Base-by-base conservation (phyloP, 225 moss, liverwort and hornwort genomes). In the Sphagnum contortum region DNA sequence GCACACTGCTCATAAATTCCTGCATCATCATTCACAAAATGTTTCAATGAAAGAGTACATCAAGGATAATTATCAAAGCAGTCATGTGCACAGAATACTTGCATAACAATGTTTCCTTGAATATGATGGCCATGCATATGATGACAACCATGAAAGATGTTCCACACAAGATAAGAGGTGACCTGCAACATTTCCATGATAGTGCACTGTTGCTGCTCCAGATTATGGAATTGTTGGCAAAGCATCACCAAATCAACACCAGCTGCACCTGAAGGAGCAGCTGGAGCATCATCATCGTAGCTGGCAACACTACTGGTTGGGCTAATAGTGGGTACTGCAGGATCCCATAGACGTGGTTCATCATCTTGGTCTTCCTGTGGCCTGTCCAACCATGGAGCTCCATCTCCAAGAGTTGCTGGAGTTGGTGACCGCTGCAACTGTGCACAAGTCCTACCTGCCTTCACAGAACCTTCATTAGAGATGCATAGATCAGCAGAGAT, bases 1-100 rank as follows among this genome's bases (percentile, higher is more conserved):
- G 87, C 48, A 91, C 76, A 69, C 77, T 81, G 4, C 83, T 71
- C 79, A 95, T 83, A 47, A 89, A 86, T 65, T 91, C 89, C 94
- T 95, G 79, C 50, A 71, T 61, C 11, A 7, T 48, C 29, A 29
- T 29, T 29, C 29, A 29, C 29, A 1, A 29, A 29, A 29, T 29
- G 29, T 29, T 29, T 29, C 29, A 29, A 29, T 1, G 1, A 29
- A 29, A 29, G 29, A 29, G 29, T 29, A 29, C 29, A 29, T 29
- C 29, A 29, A 29, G 29, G 29, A 29, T 29, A 29, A 29, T 29
- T 29, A 29, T 29, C 29, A 29, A 29, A 29, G 29, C 29, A 29
- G 29, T 29, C 29, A 29, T 29, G 29, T 29, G 29, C 29, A 29
- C 29, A 29, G 29, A 29, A 29, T 29, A 29, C 29, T 29, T 29